Evolutionary conservation across 2,329 filamentous ascomycete genomes (phyloP).

Genomic region (Monilinia vaccinii-corymbosi): DNA sequence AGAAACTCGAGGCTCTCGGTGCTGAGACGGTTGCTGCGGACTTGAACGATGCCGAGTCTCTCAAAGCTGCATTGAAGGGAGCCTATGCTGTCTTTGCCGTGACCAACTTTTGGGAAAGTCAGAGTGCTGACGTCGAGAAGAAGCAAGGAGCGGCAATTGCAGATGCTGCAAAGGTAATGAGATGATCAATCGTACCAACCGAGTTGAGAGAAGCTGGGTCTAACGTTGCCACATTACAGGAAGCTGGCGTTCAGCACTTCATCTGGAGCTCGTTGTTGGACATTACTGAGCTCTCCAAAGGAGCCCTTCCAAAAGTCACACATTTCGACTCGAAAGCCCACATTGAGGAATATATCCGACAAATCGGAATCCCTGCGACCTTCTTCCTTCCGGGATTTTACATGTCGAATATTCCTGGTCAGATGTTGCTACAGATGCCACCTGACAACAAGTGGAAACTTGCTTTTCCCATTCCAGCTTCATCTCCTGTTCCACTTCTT

Average conservation of each 20-base stretch:
- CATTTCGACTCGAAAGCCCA: conserved; percentile 33
- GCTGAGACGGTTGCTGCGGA: conserved; percentile 38
- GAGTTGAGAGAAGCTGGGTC: background rate
- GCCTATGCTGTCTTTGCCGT: conserved; percentile 29
- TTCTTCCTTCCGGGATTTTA: conserved; percentile 42
- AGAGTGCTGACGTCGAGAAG: conserved; percentile 33
- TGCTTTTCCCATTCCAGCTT: conserved; percentile 24
- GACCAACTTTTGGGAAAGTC: conserved; percentile 30
- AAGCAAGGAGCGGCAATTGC: conserved; percentile 41
- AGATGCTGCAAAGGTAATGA: conserved; percentile 35
- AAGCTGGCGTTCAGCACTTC: conserved; percentile 36
- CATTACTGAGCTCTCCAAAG: conserved; percentile 33
- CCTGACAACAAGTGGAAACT: conserved; percentile 28
- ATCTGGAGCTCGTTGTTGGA: conserved; percentile 38
- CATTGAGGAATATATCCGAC: conserved; percentile 31
- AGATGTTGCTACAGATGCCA: conserved; percentile 20
- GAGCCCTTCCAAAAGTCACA: conserved; percentile 32
- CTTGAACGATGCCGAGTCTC: conserved; percentile 33
- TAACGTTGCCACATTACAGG: conserved; percentile 20
- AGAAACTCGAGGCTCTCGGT: conserved; percentile 34
- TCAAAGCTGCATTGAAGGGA: conserved; percentile 29
- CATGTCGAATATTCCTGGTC: conserved; percentile 39
- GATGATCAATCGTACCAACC: background rate
- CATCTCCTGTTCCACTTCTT: conserved; percentile 29
- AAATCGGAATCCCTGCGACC: conserved; percentile 35